Base-by-base conservation (phyloP, 2,329 filamentous ascomycete genomes). In the Teratosphaeria pseudoeucalypti region DNA sequence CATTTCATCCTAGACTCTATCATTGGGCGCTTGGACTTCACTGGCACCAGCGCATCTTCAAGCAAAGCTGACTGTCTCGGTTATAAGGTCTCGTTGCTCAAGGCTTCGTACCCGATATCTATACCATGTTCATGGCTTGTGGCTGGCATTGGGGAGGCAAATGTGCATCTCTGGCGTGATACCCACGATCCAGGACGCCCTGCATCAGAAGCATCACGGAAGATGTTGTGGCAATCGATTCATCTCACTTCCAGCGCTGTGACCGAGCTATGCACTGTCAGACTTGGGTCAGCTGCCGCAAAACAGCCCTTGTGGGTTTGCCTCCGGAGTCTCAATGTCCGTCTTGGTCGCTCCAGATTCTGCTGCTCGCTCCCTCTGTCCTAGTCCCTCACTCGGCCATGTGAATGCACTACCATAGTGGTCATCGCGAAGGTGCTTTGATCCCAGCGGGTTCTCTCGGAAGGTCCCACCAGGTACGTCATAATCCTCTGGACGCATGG, bases 11-110 rank as follows among this genome's bases (percentile, higher is more conserved):
- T 58, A 83, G 82, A 75, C 70, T 85, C 60, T 83, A 81, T 67
- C 82, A 85, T 70, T 85, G 82, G 74, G 82, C 82, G 16, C 79
- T 81, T 2, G 82, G 82, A 6, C 77, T 83, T 70, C 74, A 81
- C 60, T 82, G 69, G 69, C 67, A 66, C 59, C 61, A 66, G 43
- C 68, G 67, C 56, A 63, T 71, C n/a, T 64, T 63, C 54, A 54
- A 67, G 56, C 65, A 66, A 60, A 61, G 64, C 67, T 71, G 62
- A 70, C 59, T 54, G 12, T 66, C 55, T 34, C 61, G 54, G 12
- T 23, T 54, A 14, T 58, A 62, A 72, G 69, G 70, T 34, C 66
- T 67, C 58, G 64, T 64, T 10, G 59, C 63, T n/a, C 56, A 66
- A 57, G 70, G 69, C 53, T 68, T 64, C 60, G 60, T 70, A 26